Evolutionary conservation across 305 asterid species (phyloP).

Genomic region (Solanum hybrid): DNA sequence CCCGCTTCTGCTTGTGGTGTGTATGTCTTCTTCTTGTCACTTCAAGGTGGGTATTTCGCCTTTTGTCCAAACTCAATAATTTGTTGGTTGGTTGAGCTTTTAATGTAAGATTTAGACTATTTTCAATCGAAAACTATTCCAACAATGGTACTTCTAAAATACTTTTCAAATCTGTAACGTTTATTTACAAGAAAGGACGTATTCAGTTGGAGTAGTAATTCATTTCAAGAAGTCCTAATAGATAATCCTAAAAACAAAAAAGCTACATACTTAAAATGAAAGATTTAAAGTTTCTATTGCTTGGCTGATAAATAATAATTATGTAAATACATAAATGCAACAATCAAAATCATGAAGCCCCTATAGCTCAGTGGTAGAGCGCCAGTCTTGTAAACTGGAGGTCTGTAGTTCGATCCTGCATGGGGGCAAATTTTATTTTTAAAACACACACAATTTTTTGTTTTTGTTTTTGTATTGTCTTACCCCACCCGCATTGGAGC

Average conservation of each 20-base stretch:
- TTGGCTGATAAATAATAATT: background rate
- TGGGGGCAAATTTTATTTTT: slow-evolving; percentile 37
- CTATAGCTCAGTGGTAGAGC: slow-evolving; percentile 99
- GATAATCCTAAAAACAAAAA: background rate
- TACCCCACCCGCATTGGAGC: background rate
- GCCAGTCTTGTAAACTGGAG: slow-evolving; percentile 99
- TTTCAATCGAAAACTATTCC: background rate
- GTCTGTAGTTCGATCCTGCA: slow-evolving; percentile 97
- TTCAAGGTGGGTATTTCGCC: background rate
- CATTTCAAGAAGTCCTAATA: background rate
- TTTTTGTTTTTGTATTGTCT: no score
- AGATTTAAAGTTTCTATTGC: background rate
- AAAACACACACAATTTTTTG: background rate
- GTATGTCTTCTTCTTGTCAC: background rate
- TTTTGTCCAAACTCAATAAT: background rate
- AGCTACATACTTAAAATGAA: background rate
- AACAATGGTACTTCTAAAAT: background rate
- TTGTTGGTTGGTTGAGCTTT: background rate
- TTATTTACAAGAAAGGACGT: background rate
- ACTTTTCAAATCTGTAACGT: background rate
- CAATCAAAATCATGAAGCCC: slow-evolving; percentile 23
- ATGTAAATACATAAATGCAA: accelerated
- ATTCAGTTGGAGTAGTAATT: background rate
- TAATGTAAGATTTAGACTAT: background rate
- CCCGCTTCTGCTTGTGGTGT: background rate